Conservation (phyloP, 345 rosid species). For the Moricandia moricandioides region DNA sequence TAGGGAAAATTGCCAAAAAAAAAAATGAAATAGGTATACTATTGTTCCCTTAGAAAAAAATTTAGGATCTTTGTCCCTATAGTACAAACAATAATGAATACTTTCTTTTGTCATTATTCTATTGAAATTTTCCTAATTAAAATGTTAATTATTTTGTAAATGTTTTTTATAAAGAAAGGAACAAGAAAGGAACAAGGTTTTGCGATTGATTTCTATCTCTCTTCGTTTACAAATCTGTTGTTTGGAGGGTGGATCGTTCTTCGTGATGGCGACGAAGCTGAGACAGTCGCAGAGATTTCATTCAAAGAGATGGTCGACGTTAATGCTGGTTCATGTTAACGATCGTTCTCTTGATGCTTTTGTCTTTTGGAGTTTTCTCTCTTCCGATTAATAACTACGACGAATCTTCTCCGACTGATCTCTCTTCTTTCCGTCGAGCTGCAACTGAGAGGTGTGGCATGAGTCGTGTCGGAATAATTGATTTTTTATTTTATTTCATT, state of each 20-base stretch:
- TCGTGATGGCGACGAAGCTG: constrained; percentile 52
- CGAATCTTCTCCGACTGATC: constrained; percentile 49
- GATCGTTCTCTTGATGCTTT: constrained; percentile 61
- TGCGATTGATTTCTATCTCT: constrained; percentile 9
- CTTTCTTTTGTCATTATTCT: no score
- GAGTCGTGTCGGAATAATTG: background rate
- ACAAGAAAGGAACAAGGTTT: constrained; percentile 4
- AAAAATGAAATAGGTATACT: no score
- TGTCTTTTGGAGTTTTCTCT: constrained; percentile 69
- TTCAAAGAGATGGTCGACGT: constrained; percentile 57
- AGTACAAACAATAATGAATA: no score
- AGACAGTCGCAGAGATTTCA: constrained; percentile 60
- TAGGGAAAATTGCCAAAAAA: no score
- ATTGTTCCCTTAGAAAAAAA: no score
- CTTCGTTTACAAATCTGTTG: background rate
- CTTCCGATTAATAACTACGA: constrained; percentile 51
- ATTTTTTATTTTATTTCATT: constrained; percentile 12
- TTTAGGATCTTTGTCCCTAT: no score
- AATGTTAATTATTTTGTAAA: no score
- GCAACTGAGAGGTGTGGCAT: constrained; percentile 52
- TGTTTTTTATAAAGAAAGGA: no score
- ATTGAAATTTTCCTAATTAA: no score
- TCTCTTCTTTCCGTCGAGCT: constrained; percentile 55
- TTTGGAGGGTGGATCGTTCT: background rate
- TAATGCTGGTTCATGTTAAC: constrained; percentile 56